Evolutionary conservation across 805 yeast genomes (phyloP).

Genomic region (Debaryomyces prosopidis): DNA sequence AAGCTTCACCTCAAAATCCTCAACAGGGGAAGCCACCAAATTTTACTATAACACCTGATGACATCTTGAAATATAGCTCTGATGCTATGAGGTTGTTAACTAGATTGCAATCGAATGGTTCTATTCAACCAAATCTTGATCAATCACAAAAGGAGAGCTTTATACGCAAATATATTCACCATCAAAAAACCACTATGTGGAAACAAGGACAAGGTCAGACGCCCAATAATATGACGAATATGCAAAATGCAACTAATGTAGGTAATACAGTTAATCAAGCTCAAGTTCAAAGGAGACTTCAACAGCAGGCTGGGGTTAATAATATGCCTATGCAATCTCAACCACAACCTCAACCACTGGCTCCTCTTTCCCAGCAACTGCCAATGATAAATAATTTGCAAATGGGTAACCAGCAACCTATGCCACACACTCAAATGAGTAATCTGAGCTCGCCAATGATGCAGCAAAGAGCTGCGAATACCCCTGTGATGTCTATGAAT

Average conservation of each 20-base stretch:
- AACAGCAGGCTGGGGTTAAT: conserved; percentile 10
- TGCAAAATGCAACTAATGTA: conserved; percentile 1
- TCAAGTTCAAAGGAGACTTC: conserved; percentile 11
- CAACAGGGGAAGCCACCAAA: conserved; percentile 24
- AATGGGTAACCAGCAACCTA: conserved; percentile 10
- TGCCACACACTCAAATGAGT: conserved; percentile 15
- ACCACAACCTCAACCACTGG: conserved; percentile 13
- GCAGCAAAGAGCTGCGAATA: conserved; percentile 13
- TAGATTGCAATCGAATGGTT: conserved; percentile 36
- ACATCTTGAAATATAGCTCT: conserved; percentile 35
- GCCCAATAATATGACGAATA: neutral
- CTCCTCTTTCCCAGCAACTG: conserved; percentile 15
- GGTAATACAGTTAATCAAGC: conserved; percentile 12
- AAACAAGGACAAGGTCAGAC: conserved; percentile 27
- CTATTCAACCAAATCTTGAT: conserved; percentile 35
- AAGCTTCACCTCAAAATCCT: conserved; percentile 3
- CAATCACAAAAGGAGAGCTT: conserved; percentile 38
- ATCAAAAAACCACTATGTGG: conserved; percentile 35
- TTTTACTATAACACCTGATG: conserved; percentile 37
- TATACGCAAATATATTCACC: conserved; percentile 38
- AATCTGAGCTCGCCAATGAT: conserved; percentile 19
- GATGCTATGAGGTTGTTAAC: conserved; percentile 41
- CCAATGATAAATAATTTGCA: conserved; percentile 16
- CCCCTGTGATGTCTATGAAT: conserved; percentile 7
- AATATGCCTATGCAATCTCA: conserved; percentile 10